Base-by-base conservation (phyloP, 352 stramenopile species). In the Thraustochytrium striatum region DNA sequence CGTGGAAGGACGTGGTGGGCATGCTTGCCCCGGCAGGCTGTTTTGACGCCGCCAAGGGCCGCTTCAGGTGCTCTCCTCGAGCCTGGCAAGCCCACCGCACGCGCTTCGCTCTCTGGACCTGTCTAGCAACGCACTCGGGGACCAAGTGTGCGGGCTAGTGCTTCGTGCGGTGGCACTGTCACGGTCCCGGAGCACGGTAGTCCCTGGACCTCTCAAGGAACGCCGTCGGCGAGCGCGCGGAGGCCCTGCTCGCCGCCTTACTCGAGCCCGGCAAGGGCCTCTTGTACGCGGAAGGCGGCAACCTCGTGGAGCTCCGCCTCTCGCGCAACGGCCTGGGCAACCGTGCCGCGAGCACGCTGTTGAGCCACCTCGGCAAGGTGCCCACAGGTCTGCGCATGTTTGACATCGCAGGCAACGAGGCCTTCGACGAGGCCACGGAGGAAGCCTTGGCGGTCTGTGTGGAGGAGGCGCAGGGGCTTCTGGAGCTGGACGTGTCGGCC, bases 321-420 rank as follows among this genome's bases (percentile, higher is more conserved):
- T 59, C 44, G 8, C 28, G 52, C 5, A 82, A 82, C 55, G 44
- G 43, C 32, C 32, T 82, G 25, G 75, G 75, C 5, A 38, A 68
- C 3, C 62, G 72, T 3, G 53, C 50, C 11, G 72, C 68, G n/a
- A 30, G 43, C 3, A 5, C 13, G 3, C 36, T 78, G 21, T 28
- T 78, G 2, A 2, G 2, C 30, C 7, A 58, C 9, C n/a, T 44
- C 50, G n/a, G 41, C 55, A 2, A 21, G n/a, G n/a, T n/a, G n/a
- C n/a, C n/a, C n/a, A n/a, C n/a, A n/a, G n/a, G n/a, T n/a, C n/a
- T n/a, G n/a, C n/a, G n/a, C n/a, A n/a, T n/a, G n/a, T n/a, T n/a
- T n/a, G n/a, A n/a, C n/a, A n/a, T n/a, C n/a, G n/a, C n/a, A n/a
- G n/a, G n/a, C n/a, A n/a, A n/a, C n/a, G n/a, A n/a, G n/a, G n/a